These are phyloP conservation scores for Wickerhamiella azymoides DNA, from an alignment of 805 yeast species.

Conservation along the genomic window DNA sequence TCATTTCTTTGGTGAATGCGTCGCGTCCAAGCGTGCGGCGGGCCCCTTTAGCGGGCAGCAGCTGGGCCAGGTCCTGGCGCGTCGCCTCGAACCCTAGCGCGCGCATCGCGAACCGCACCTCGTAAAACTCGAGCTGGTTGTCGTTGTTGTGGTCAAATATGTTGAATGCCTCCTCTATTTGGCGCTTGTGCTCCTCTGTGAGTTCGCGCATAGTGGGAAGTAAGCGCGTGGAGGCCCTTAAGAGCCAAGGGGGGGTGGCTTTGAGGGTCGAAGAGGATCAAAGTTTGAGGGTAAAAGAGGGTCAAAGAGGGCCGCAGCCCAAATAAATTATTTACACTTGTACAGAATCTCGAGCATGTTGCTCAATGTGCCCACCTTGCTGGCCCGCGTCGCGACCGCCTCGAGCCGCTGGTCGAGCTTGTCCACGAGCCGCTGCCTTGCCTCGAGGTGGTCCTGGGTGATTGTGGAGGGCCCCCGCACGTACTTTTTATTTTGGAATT, in stretches of 20 bases:
- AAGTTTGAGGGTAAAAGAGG: neutral
- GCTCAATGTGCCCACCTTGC: neutral
- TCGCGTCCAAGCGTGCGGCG: conserved; percentile 46
- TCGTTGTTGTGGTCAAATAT: conserved; percentile 88
- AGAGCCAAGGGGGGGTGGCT: no score
- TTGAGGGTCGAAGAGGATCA: neutral
- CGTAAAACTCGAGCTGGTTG: conserved; percentile 83
- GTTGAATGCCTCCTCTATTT: conserved; percentile 80
- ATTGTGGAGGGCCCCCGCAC: conserved; percentile 14
- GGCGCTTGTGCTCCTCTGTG: conserved; percentile 70
- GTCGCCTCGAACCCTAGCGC: conserved; percentile 85
- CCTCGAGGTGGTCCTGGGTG: conserved; percentile 12
- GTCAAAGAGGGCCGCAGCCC: neutral
- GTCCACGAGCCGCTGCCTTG: conserved; percentile 9
- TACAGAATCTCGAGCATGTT: neutral
- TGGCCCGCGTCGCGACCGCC: neutral
- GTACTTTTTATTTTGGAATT: conserved; percentile 15
- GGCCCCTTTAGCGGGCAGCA: conserved; percentile 51
- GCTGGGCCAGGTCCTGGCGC: conserved; percentile 65
- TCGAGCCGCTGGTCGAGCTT: neutral
- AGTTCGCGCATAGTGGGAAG: neutral
- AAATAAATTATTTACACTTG: neutral
- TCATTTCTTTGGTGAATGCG: conserved; percentile 65
- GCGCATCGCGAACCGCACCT: conserved; percentile 80
- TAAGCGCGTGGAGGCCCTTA: no score